phyloP scores from a whole-genome alignment of 1,284 basidiomycete genomes.

The Microbotryum scabiosae region DNA sequence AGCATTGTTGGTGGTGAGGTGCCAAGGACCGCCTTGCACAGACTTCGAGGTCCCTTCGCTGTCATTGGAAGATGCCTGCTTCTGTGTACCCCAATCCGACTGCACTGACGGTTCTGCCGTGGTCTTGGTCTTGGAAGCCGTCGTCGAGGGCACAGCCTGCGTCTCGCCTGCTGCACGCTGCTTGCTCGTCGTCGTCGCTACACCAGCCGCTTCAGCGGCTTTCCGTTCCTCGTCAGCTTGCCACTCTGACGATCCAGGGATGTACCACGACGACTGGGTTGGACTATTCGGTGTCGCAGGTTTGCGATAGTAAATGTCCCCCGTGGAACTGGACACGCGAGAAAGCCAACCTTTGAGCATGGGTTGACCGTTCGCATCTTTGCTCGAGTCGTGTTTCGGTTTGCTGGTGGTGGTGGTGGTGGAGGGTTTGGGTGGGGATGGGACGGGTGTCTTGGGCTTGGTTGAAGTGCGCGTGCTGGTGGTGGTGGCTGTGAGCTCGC shows the following conservation, averaged over 20 bases:
- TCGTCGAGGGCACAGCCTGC: neutral
- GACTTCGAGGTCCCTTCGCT: too few relatives aligned
- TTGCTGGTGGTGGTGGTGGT: neutral
- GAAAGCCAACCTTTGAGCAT: conserved; percentile 23
- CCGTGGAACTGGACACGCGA: conserved; percentile 15
- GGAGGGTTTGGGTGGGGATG: neutral
- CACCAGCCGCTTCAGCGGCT: too few relatives aligned
- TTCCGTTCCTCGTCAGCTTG: too few relatives aligned
- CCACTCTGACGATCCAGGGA: conserved; percentile 10
- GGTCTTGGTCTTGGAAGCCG: neutral
- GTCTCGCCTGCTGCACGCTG: neutral
- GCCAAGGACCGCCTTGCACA: too few relatives aligned
- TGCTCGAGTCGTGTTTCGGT: conserved; percentile 11
- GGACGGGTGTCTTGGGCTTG: too few relatives aligned
- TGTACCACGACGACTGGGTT: conserved; percentile 20
- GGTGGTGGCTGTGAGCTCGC: neutral
- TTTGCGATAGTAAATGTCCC: conserved; percentile 26
- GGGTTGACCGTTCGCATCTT: conserved; percentile 14
- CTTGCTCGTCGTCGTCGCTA: neutral
- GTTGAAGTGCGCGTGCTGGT: neutral
- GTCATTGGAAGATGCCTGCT: neutral
- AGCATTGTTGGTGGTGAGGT: too few relatives aligned
- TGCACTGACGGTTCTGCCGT: neutral
- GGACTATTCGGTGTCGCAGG: neutral
- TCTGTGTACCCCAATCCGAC: neutral